Evolutionary conservation across 108 stramenopile genomes (phyloP), one percentile per base, ranked within the genome.

Genomic region (Bacterosira constricta): DNA sequence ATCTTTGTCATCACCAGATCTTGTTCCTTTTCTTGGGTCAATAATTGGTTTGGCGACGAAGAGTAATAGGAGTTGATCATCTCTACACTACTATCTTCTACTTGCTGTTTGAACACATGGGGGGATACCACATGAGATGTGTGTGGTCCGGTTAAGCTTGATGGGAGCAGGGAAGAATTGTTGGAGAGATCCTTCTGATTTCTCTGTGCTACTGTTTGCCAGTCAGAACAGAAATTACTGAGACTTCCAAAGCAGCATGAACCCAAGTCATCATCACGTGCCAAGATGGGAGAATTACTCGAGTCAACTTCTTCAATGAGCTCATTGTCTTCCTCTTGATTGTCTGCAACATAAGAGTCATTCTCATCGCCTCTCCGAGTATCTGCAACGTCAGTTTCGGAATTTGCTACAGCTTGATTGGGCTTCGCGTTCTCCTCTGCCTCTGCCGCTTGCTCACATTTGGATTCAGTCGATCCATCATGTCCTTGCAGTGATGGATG

Each of bases 261-360:
- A 10, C 42, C 32, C 26, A 23, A 77, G 49, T 77, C 76, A 51
- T 77, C 54, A 47, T 77, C 76, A 17, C 37, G 63, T 3, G 68
- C 76, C 21, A 77, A 77, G 20, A 77, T 51, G 34, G 76, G 76
- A 25, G 45, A 45, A 30, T 68, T 46, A n/a, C n/a, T n/a, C n/a
- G n/a, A n/a, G 26, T 52, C 3, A 25, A 58, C 63, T 66, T 45
- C 61, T 8, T 52, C 52, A 44, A 8, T 17, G 5, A 29, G 60
- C 31, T 18, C 47, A 62, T 45, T 37, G 26, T 55, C 41, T 5
- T 52, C 62, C 6, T 46, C 65, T 23, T 34, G 42, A 52, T 63
- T 17, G 31, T 47, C n/a, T 26, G 51, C 51, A 49, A 45, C 35
- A 4, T 10, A 30, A 37, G 13, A 0, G 51, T 7, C 18, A 21